Conservation (phyloP, 2,329 filamentous ascomycete species). For the Cladophialophora exuberans region DNA sequence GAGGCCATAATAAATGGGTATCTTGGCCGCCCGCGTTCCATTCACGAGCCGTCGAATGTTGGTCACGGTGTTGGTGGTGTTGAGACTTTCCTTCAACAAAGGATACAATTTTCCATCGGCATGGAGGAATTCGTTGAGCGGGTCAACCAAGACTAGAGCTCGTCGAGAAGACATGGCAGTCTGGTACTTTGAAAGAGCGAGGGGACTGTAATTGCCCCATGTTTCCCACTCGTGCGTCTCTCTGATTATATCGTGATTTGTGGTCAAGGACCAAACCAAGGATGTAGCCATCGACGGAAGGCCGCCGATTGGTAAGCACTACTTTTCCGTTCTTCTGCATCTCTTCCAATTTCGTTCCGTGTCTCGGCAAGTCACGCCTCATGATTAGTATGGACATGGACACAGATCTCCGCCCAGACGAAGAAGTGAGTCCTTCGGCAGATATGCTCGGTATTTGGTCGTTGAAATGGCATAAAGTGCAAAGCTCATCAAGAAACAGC, state of each 20-base stretch:
- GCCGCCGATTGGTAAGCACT: neutral
- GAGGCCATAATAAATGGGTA: constrained; percentile 42
- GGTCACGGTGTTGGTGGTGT: constrained; percentile 30
- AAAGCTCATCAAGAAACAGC: too few relatives aligned
- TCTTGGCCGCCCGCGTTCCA: constrained; percentile 32
- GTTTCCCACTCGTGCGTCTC: too few relatives aligned
- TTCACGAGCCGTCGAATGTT: constrained; percentile 35
- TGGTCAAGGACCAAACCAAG: neutral
- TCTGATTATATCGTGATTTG: neutral
- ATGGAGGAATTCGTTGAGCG: constrained; percentile 36
- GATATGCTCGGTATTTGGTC: too few relatives aligned
- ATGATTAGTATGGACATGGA: too few relatives aligned
- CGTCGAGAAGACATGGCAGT: neutral
- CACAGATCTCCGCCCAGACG: too few relatives aligned
- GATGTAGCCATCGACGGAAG: neutral
- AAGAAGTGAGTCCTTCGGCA: too few relatives aligned
- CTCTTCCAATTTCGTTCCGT: too few relatives aligned
- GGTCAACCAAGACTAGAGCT: constrained; percentile 33
- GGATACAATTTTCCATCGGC: constrained; percentile 27
- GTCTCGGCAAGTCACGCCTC: too few relatives aligned
- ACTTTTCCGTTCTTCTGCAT: neutral
- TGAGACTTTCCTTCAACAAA: constrained; percentile 12
- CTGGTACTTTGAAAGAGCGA: neutral
- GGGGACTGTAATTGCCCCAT: neutral
- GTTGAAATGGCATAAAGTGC: too few relatives aligned